Percentiles rank a stretch among this genome's conserved stretches.
These are phyloP conservation scores for Corymbia citriodora DNA, from an alignment of 441 rosid genomes.

Conservation along the genomic window DNA sequence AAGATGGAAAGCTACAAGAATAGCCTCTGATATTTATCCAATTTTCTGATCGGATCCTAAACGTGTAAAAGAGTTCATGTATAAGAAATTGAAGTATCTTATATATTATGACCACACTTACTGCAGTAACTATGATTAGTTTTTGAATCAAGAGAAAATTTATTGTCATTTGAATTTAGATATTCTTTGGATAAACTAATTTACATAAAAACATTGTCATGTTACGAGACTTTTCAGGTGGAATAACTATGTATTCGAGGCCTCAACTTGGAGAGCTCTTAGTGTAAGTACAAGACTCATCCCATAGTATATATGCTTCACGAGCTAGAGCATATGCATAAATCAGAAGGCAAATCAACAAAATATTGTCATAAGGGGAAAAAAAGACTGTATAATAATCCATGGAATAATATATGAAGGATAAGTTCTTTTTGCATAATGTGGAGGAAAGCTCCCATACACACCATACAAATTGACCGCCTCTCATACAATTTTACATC, in stretches of 20 bases:
- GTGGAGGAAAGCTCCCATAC: not conserved
- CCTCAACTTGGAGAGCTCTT: not conserved
- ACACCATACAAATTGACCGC: not conserved
- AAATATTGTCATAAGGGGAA: not conserved
- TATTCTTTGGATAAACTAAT: not conserved
- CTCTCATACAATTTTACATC: not conserved
- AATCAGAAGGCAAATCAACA: not conserved
- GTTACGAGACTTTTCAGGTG: not conserved
- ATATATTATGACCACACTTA: not conserved
- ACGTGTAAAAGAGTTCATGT: not conserved
- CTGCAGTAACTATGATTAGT: not conserved
- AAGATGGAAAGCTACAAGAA: not conserved
- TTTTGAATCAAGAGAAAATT: not conserved
- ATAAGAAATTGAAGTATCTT: not conserved
- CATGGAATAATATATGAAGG: not conserved
- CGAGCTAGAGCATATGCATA: not conserved
- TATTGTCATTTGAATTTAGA: not conserved
- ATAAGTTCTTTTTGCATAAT: not conserved
- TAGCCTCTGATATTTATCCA: not conserved
- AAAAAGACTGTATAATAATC: not conserved
- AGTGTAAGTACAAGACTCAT: not conserved
- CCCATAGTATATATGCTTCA: not conserved
- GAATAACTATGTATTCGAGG: not conserved
- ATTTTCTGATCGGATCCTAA: not conserved
- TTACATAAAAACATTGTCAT: not conserved